Conservation (phyloP, 1,284 basidiomycete genomes). For the Xerocomus amazonicus region DNA sequence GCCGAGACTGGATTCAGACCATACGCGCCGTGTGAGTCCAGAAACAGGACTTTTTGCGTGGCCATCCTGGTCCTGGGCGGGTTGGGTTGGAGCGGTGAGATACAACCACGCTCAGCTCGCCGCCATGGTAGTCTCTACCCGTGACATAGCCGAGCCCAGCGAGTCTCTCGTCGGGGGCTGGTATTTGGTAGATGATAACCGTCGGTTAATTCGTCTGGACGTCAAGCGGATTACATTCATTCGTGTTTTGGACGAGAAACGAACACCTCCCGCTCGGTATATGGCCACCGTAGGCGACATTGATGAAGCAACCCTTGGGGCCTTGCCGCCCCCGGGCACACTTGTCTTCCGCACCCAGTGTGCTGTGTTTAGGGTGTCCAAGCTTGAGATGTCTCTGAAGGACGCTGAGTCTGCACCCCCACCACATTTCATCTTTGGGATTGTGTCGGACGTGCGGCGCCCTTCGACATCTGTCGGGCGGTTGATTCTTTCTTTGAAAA, state of each 20-base stretch:
- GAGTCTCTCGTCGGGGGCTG: not conserved
- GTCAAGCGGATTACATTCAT: not conserved
- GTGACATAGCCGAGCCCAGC: not conserved
- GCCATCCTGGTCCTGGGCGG: not conserved
- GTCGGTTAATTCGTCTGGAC: not conserved
- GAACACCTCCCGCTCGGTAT: not conserved
- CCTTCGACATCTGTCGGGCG: not conserved
- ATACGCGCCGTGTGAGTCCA: not conserved
- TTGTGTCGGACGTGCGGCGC: not conserved
- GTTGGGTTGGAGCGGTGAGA: not conserved
- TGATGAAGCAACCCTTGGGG: not conserved
- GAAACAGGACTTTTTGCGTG: not conserved
- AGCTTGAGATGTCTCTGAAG: not conserved
- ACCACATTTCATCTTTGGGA: not conserved
- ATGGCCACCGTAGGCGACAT: not conserved
- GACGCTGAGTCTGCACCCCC: not conserved
- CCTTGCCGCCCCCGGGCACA: not conserved
- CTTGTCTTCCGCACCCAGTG: not conserved
- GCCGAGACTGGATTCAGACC: not conserved
- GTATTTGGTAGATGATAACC: not conserved
- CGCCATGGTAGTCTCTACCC: not conserved
- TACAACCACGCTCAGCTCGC: not conserved
- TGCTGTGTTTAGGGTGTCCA: not conserved
- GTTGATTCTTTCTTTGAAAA: not conserved
- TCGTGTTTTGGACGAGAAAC: not conserved